Evolutionary conservation across 2,329 filamentous ascomycete species (phyloP).

Genomic region (Colletotrichum coccodes): DNA sequence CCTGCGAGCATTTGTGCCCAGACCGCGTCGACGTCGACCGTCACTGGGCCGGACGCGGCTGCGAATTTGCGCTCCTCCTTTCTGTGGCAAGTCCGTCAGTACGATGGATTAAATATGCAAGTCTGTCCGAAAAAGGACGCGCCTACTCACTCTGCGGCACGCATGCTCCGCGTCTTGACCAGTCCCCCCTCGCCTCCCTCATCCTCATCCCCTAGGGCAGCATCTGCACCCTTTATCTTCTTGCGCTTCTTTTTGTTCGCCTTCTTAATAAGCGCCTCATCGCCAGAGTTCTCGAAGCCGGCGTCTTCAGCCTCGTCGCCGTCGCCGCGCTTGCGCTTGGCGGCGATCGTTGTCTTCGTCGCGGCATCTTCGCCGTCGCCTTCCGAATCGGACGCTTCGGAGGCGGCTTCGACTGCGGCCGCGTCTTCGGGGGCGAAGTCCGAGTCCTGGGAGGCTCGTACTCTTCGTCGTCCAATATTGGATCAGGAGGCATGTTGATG

Average conservation of each 20-base stretch:
- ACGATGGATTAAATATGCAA: not conserved
- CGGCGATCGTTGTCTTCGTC: constrained; percentile 11
- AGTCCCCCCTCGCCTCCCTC: constrained; percentile 70
- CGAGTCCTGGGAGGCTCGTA: constrained; percentile 78
- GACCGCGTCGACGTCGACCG: constrained; percentile 76
- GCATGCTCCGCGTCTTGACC: constrained; percentile 78
- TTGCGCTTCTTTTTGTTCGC: constrained; percentile 63
- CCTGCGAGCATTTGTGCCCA: constrained; percentile 74
- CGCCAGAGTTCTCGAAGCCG: constrained; percentile 75
- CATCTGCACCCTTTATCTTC: constrained; percentile 47
- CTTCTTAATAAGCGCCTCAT: constrained; percentile 74
- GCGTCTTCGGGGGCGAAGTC: constrained; percentile 74
- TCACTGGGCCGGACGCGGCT: constrained; percentile 67
- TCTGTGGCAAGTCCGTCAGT: constrained; percentile 42
- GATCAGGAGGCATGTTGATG: constrained; percentile 54
- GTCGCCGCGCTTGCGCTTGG: constrained; percentile 46
- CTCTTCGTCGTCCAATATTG: constrained; percentile 55
- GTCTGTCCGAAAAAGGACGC: not conserved
- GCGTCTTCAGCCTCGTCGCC: constrained; percentile 52
- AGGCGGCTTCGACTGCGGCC: constrained; percentile 53
- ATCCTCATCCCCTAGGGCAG: constrained; percentile 56
- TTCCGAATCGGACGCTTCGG: constrained; percentile 63
- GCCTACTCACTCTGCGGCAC: constrained; percentile 67
- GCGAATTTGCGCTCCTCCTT: constrained; percentile 67
- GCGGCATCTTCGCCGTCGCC: constrained; percentile 42